Evolutionary conservation across 768 basidiomycete genomes (phyloP), one percentile per base, ranked within the genome.

Genomic region (Saitozyma sp.): DNA sequence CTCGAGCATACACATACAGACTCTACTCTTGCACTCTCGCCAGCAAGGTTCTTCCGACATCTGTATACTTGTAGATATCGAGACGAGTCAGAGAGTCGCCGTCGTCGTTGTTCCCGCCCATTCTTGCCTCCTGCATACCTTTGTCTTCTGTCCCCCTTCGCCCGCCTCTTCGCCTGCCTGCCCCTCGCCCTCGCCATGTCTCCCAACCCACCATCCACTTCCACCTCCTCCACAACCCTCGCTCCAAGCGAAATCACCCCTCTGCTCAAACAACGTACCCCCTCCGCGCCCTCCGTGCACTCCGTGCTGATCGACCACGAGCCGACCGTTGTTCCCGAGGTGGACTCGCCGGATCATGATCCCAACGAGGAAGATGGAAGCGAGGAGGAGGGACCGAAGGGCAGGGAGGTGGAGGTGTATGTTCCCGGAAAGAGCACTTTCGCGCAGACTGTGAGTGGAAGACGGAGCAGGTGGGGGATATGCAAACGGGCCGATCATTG

Each of bases 361-460:
- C 2, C 17, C 51, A 52, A 17, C 20, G 17, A 17, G 10, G 38
- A 19, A 4, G 51, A 38, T 10, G 17, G 17, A 10, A 7, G 3
- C 51, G 38, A 16, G 51, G 17, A 10, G 9, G 50, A 10, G 17
- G 19, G 51, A 19, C 51, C 14, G 43, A 55, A 41, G 50, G 9
- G 50, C 6, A 46, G 46, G 29, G 75, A 76, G 54, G 72, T 76
- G 6, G 75, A 76, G 40, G 62, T 72, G 9, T 74, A 67, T 39
- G 54, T 61, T 10, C 70, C 69, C 16, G 75, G 75, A 10, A 66
- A 69, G 38, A 62, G 59, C 45, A 63, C 62, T 13, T 76, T 76
- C 53, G 49, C 56, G 3, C 75, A 76, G 65, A 76, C 75, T 16
- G 75, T 76, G 20, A 57, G 75, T 69, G 50, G 29, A 29, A 29